These are phyloP conservation scores for Gremmenia infestans DNA, from an alignment of 2,329 filamentous ascomycete species.

Conservation along the genomic window DNA sequence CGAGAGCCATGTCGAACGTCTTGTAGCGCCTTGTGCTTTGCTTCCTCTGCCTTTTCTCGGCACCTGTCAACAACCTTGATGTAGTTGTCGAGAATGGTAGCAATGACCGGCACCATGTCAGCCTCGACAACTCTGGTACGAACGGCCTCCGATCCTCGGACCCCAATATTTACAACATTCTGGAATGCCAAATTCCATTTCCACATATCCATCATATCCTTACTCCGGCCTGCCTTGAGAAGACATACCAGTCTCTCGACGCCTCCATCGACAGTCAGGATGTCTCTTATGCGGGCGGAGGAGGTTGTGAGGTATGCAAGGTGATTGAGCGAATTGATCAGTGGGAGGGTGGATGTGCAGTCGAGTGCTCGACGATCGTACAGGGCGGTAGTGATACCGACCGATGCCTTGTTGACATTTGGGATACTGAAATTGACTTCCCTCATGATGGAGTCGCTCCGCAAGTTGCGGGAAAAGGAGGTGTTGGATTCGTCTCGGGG, in stretches of 20 bases:
- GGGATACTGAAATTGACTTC: constrained; percentile 99
- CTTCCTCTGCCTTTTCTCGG: constrained; percentile 78
- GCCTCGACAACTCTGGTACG: constrained; percentile 94
- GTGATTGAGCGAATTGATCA: constrained; percentile 99
- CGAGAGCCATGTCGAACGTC: constrained; percentile 30
- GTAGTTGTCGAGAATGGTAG: constrained; percentile 97
- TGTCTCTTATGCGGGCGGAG: constrained; percentile 93
- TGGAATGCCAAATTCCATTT: constrained; percentile 99
- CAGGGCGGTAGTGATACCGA: constrained; percentile 95
- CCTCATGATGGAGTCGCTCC: constrained; percentile 66
- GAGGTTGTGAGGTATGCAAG: constrained; percentile 97
- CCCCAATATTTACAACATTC: constrained; percentile 97
- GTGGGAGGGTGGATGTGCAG: constrained; percentile 92
- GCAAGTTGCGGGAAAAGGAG: constrained; percentile 20
- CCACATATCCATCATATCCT: constrained; percentile 99
- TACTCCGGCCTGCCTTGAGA: constrained; percentile 92
- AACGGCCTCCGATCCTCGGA: constrained; percentile 89
- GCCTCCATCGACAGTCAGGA: constrained; percentile 96
- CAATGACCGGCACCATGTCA: constrained; percentile 98
- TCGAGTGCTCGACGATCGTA: constrained; percentile 97
- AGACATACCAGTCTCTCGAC: constrained; percentile 96
- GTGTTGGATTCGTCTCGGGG: constrained; percentile 7
- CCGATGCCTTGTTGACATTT: constrained; percentile 98
- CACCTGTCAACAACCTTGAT: constrained; percentile 93
- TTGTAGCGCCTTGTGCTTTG: constrained; percentile 56